Percentiles rank a stretch among this genome's conserved stretches.
Conservation (phyloP, 495 filamentous ascomycete genomes). For the Penicillium egyptiacum region DNA sequence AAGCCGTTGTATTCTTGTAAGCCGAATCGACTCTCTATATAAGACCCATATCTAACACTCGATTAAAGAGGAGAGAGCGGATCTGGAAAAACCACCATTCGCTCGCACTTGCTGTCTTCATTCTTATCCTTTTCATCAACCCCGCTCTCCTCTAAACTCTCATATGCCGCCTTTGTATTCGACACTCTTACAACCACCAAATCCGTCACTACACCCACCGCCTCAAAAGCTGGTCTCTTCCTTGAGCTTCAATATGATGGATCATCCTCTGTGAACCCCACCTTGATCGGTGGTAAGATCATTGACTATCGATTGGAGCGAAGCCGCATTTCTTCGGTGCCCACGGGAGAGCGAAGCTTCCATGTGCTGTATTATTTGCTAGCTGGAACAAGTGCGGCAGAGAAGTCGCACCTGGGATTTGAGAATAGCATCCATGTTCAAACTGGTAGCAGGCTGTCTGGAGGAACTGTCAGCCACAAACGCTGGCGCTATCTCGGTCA, state of each 20-base stretch:
- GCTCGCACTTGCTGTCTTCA: slow-evolving; percentile 80
- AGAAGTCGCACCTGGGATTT: slow-evolving; percentile 86
- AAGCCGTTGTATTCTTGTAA: slow-evolving; percentile 89
- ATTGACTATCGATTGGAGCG: slow-evolving; percentile 90
- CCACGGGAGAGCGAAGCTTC: slow-evolving; percentile 94
- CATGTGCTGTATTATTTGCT: slow-evolving; percentile 94
- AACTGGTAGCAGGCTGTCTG: slow-evolving; percentile 49
- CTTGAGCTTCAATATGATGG: slow-evolving; percentile 96
- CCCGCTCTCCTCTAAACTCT: slow-evolving; percentile 87
- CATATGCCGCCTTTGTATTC: slow-evolving; percentile 90
- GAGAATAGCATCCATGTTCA: slow-evolving; percentile 53
- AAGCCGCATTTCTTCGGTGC: slow-evolving; percentile 84
- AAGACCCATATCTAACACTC: slow-evolving; percentile 1
- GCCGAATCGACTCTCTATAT: slow-evolving; percentile 31
- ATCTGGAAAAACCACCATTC: slow-evolving; percentile 90
- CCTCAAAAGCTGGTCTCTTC: slow-evolving; percentile 92
- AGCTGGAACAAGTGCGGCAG: slow-evolving; percentile 84
- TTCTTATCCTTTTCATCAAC: slow-evolving; percentile 86
- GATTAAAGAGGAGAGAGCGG: slow-evolving; percentile 82
- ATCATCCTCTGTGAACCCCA: slow-evolving; percentile 72
- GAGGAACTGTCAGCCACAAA: slow-evolving; percentile 60
- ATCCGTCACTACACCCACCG: slow-evolving; percentile 88
- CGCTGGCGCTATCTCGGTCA: slow-evolving; percentile 96
- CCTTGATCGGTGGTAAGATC: slow-evolving; percentile 88
- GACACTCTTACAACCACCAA: slow-evolving; percentile 98